phyloP scores from a whole-genome alignment of 345 rosid species.

The Trapa bicornis region DNA sequence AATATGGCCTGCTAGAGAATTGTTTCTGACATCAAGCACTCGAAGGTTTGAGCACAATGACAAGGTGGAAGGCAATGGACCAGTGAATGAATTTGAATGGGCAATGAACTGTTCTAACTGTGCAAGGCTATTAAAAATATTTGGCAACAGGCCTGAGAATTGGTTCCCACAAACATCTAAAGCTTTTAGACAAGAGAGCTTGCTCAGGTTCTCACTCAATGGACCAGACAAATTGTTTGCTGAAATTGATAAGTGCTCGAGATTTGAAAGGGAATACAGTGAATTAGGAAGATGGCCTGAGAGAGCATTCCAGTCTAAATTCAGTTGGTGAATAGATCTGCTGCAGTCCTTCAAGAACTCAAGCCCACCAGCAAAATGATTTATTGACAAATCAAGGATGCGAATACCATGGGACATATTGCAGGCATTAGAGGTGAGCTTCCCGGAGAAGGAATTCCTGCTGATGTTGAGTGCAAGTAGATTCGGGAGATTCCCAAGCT shows the following conservation, averaged over 20 bases:
- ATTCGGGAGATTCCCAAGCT: slow-evolving; percentile 32
- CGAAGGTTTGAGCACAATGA: slow-evolving; percentile 52
- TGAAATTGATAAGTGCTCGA: slow-evolving; percentile 54
- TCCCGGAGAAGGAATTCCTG: slow-evolving; percentile 61
- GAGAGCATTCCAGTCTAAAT: slow-evolving; percentile 38
- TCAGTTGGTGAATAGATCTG: slow-evolving; percentile 40
- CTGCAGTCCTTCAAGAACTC: slow-evolving; percentile 48
- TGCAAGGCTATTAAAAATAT: slow-evolving; percentile 53
- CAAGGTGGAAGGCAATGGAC: slow-evolving; percentile 55
- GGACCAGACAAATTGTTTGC: slow-evolving; percentile 57
- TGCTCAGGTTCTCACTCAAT: slow-evolving; percentile 43
- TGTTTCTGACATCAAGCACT: slow-evolving; percentile 70
- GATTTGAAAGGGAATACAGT: slow-evolving; percentile 29
- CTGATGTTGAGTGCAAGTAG: slow-evolving; percentile 60
- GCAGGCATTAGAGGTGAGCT: slow-evolving; percentile 37
- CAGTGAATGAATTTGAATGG: slow-evolving; percentile 66
- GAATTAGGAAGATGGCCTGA: slow-evolving; percentile 50
- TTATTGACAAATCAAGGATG: slow-evolving; percentile 65
- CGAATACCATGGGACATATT: slow-evolving; percentile 30
- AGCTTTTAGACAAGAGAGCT: slow-evolving; percentile 54
- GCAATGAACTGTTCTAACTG: slow-evolving; percentile 39
- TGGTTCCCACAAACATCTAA: slow-evolving; percentile 44
- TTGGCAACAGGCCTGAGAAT: slow-evolving; percentile 51
- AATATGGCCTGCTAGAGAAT: slow-evolving; percentile 57
- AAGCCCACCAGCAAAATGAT: slow-evolving; percentile 46